Conservation (phyloP, 768 basidiomycete genomes). For the Russula virescens region DNA sequence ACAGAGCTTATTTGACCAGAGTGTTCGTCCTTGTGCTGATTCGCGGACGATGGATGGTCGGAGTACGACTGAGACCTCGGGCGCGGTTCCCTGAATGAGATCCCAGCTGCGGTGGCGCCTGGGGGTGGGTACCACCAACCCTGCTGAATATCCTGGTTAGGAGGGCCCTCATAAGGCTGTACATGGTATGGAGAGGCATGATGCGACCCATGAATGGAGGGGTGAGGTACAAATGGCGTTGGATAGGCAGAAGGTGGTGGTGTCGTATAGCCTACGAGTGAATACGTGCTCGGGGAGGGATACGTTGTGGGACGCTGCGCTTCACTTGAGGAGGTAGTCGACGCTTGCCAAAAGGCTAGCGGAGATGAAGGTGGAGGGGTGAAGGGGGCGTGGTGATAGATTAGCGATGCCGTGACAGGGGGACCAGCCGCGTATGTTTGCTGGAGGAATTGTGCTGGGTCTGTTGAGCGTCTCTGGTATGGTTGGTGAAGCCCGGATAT, state of each 20-base stretch:
- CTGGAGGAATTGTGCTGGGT: constrained; percentile 29
- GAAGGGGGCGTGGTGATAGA: constrained; percentile 23
- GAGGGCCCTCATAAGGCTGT: constrained; percentile 27
- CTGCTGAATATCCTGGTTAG: constrained; percentile 40
- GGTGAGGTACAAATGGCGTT: constrained; percentile 30
- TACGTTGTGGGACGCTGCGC: constrained; percentile 24
- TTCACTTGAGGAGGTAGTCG: neutral
- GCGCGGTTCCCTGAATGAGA: constrained; percentile 29
- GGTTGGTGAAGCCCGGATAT: constrained; percentile 35
- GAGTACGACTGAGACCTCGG: constrained; percentile 32
- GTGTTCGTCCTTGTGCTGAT: neutral
- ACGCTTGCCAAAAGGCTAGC: constrained; percentile 2
- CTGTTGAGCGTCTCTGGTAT: constrained; percentile 35
- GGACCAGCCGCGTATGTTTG: constrained; percentile 27
- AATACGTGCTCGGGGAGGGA: constrained; percentile 24
- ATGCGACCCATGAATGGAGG: constrained; percentile 37
- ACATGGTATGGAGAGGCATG: constrained; percentile 35
- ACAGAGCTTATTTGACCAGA: neutral
- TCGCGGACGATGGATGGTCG: constrained; percentile 27
- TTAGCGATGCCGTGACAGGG: constrained; percentile 7
- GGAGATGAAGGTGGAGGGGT: constrained; percentile 26
- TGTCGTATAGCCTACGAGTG: constrained; percentile 29
- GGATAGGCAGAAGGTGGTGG: constrained; percentile 36
- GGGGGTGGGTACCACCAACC: constrained; percentile 48
- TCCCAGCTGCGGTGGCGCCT: neutral